phyloP scores from a whole-genome alignment of 1,284 basidiomycete species.

The Moniliella sp. region DNA sequence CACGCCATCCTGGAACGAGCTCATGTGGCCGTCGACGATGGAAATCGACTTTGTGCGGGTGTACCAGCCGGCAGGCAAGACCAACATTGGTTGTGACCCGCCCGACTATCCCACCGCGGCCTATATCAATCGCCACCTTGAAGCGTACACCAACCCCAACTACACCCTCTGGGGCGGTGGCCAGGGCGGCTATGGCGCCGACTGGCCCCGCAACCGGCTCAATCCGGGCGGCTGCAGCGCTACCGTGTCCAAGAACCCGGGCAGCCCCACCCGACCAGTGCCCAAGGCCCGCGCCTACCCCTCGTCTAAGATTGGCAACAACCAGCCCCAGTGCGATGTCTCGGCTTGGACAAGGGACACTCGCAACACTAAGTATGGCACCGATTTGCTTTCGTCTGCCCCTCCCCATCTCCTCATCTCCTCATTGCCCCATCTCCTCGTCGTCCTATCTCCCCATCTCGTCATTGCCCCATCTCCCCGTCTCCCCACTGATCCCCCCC shows the following conservation, averaged over 20 bases:
- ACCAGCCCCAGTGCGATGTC: too few relatives aligned
- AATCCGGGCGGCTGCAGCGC: conserved; percentile 9
- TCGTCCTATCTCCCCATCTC: too few relatives aligned
- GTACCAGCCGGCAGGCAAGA: conserved; percentile 2
- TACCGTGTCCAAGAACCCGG: conserved; percentile 2
- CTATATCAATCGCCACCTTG: conserved; percentile 24
- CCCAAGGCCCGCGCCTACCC: conserved; percentile 3
- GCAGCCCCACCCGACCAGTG: conserved; percentile 3
- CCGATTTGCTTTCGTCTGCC: too few relatives aligned
- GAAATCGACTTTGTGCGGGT: conserved; percentile 8
- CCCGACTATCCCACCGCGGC: conserved; percentile 20
- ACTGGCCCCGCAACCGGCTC: conserved; percentile 12
- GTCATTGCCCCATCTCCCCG: too few relatives aligned
- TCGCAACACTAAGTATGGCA: too few relatives aligned
- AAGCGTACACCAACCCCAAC: conserved; percentile 24
- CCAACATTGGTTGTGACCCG: conserved; percentile 35
- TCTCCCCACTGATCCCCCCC: too few relatives aligned
- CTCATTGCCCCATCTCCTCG: too few relatives aligned
- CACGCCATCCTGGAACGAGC: conserved; percentile 7
- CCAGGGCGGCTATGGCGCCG: conserved; percentile 9
- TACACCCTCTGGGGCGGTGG: conserved; percentile 18
- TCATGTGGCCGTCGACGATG: conserved; percentile 9
- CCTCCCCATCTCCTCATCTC: too few relatives aligned
- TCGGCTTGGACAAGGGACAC: too few relatives aligned
- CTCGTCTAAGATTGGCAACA: conserved; percentile 2